Conservation (phyloP, 768 basidiomycete species). For the Rhodosporidiobolus sp. region DNA sequence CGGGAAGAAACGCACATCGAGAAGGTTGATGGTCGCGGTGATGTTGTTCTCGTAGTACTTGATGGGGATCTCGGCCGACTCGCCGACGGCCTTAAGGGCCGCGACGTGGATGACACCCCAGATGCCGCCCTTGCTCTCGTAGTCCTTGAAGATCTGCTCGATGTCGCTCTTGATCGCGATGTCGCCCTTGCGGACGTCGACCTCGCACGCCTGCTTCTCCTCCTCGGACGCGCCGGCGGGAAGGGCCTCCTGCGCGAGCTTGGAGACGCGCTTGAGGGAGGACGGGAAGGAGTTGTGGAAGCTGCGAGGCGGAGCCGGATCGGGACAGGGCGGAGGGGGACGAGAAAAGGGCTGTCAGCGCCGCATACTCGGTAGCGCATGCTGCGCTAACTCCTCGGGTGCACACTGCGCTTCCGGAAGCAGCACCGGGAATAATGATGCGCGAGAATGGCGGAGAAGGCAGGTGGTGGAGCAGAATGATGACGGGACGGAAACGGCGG, state of each 20-base stretch:
- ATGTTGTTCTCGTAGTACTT: conserved; percentile 95
- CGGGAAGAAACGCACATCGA: conserved; percentile 51
- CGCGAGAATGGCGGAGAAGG: no score
- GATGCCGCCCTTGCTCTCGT: conserved; percentile 76
- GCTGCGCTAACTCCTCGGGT: no score
- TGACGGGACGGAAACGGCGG: neutral
- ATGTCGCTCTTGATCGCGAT: conserved; percentile 70
- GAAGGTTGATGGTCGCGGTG: conserved; percentile 73
- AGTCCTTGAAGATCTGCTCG: conserved; percentile 72
- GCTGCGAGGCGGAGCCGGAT: conserved; percentile 53
- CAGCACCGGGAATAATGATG: neutral
- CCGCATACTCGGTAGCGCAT: neutral
- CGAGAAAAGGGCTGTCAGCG: no score
- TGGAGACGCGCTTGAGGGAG: conserved; percentile 69
- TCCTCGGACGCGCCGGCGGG: conserved; percentile 62
- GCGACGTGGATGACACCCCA: conserved; percentile 97
- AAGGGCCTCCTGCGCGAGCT: conserved; percentile 73
- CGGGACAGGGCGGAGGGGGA: neutral
- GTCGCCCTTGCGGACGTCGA: conserved; percentile 70
- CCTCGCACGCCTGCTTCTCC: conserved; percentile 68
- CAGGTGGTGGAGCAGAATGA: no score
- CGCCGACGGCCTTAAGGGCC: conserved; percentile 96
- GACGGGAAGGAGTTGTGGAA: conserved; percentile 81
- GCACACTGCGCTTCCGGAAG: neutral
- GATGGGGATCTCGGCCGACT: conserved; percentile 87